Evolutionary conservation across 1,139 yeast genomes (phyloP), one percentile per base, ranked within the genome.

Genomic region (Pichia sp.): DNA sequence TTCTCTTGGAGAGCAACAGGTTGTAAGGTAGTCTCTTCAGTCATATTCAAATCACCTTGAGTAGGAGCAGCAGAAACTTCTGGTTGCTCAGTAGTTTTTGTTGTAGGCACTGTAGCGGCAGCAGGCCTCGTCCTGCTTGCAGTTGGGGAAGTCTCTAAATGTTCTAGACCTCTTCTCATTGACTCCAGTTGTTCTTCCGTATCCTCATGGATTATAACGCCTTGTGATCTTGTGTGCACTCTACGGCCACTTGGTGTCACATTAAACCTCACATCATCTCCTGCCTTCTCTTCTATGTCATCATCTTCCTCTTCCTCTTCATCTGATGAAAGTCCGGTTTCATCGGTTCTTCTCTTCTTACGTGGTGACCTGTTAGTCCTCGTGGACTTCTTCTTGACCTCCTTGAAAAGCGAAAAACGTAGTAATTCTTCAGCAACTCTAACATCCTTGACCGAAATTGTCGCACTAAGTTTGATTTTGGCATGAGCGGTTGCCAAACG

Each of bases 401-500:
- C 96, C 65, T 85, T 86, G 74, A 91, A 87, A 60, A 95, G 73
- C 0, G 99, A 95, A 68, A 80, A 93, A 64, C 96, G 78, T 60
- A 93, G 74, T 62, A 95, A 70, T 61, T 85, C 87, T 60, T 89
- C 95, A 3, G 99, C 99, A 43, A 87, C 85, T 58, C 78, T 74
- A 1, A 97, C 96, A 70, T 93, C 99, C 58, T 76, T 77, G 30
- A 79, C 79, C 41, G 85, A 89, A 21, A 93, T 85, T 2, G 80
- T 75, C 60, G 80, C 80, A 23, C 96, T 86, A 51, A 93, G 74
- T 62, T 99, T 77, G 13, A 93, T 89, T 67, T 93, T 93, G 22
- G 99, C 99, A 69, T 93, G 99, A 0, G 99, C 99, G 1, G 98
- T 88, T 1, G 98, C 79, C 56, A 93, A 75, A 75, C 99, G 96